Percentiles rank a stretch among this genome's conserved stretches.
These are phyloP conservation scores for Chaetomiaceae sp. DNA, from an alignment of 2,329 filamentous ascomycete genomes.

Conservation along the genomic window DNA sequence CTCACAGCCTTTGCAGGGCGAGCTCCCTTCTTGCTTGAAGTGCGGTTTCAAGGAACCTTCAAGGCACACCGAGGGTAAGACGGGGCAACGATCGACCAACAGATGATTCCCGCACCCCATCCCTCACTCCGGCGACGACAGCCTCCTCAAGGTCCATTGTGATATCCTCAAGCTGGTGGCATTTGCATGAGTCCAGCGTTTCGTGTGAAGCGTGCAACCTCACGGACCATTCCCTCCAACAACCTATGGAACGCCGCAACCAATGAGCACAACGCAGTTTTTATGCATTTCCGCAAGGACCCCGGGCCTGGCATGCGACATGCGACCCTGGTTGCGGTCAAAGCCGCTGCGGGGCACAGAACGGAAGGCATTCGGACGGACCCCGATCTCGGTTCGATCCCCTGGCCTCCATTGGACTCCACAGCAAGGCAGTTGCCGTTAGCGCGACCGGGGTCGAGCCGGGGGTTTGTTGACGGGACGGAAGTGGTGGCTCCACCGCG, in stretches of 20 bases:
- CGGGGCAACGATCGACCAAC: conserved; percentile 8
- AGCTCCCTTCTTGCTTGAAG: conserved; percentile 1
- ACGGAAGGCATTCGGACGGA: neutral
- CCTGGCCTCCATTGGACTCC: neutral
- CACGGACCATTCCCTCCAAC: neutral
- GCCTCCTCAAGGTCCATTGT: too few species aligned
- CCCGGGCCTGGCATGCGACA: conserved; percentile 5
- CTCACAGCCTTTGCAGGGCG: neutral
- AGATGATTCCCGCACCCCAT: neutral
- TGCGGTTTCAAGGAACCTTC: neutral
- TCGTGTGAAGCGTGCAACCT: conserved; percentile 2
- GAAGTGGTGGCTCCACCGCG: conserved; percentile 13
- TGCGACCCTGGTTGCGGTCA: conserved; percentile 10
- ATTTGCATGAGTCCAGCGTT: neutral
- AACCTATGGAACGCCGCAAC: neutral
- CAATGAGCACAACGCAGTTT: neutral
- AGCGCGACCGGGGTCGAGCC: too few species aligned
- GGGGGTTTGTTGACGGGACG: neutral
- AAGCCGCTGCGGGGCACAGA: conserved; percentile 17
- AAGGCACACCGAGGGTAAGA: neutral
- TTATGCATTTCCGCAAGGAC: neutral
- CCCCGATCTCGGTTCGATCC: conserved; percentile 2
- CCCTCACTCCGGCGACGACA: neutral
- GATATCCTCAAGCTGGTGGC: too few species aligned
- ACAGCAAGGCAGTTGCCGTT: neutral